Percentiles rank a stretch among this genome's conserved stretches.
Evolutionary conservation across 441 rosid genomes (phyloP).

Genomic region (Eruca vesicaria): DNA sequence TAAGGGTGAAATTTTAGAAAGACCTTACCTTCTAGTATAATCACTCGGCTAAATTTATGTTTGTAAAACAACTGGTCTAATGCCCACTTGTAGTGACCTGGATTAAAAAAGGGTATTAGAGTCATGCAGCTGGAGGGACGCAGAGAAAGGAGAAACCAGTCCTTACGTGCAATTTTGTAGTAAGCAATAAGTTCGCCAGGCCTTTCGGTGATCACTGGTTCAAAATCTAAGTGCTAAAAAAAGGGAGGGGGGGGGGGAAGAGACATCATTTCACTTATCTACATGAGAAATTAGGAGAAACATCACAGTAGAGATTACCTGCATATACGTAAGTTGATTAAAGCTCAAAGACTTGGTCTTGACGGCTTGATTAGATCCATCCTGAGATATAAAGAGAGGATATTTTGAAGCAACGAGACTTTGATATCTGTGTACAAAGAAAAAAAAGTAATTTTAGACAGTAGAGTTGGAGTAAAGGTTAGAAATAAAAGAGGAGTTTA

Average conservation of each 20-base stretch:
- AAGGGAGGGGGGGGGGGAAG: too few relatives aligned
- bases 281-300: conserved; percentile 12
- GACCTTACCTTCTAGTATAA: conserved; percentile 92
- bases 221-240: conserved; percentile 77
- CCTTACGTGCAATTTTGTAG: conserved; percentile 92
- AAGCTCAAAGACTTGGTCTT: conserved; percentile 78
- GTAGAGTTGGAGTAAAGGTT: neutral
- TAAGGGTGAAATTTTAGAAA: conserved; percentile 19
- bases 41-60: conserved; percentile 73
- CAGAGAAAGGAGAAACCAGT: conserved; percentile 31
- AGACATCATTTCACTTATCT: conserved; percentile 32
- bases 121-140: conserved; percentile 25
- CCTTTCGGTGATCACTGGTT: conserved; percentile 72
- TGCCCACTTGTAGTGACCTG: conserved; percentile 99
- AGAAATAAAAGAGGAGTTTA: neutral
- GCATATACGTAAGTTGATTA: conserved; percentile 78
- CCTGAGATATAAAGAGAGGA: conserved; percentile 97
- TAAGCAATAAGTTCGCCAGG: conserved; percentile 93
- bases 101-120: conserved; percentile 20
- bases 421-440: conserved; percentile 62
- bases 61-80: conserved; percentile 81
- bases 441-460: conserved; percentile 12
- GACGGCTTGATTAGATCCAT: conserved; percentile 71
- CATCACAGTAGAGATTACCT: conserved; percentile 47
- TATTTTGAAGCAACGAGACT: conserved; percentile 70